Evolutionary conservation across 2,329 filamentous ascomycete genomes (phyloP).

Genomic region (Calonectria honghensis): DNA sequence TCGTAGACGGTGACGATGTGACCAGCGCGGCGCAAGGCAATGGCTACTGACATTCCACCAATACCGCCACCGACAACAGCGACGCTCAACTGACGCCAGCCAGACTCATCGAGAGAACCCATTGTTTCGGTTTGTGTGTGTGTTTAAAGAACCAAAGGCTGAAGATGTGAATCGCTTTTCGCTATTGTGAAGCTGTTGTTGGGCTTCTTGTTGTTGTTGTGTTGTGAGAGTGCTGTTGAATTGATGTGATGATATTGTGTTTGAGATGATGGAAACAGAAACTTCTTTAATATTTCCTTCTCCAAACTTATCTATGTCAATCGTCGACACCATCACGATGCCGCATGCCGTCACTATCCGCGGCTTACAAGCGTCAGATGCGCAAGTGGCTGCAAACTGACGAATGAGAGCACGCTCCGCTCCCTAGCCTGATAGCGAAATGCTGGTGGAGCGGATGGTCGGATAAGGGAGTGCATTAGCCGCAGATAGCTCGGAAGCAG

Average conservation of each 20-base stretch:
- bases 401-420: constrained; percentile 35
- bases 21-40: constrained; percentile 68
- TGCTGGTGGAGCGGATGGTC: constrained; percentile 30
- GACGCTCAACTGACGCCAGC: constrained; percentile 68
- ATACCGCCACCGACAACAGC: constrained; percentile 69
- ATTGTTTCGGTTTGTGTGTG: constrained; percentile 43
- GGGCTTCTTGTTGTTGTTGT: constrained; percentile 2
- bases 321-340: constrained; percentile 26
- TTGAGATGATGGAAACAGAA: constrained; percentile 10
- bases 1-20: constrained; percentile 78
- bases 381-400: constrained; percentile 9
- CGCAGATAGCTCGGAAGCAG: constrained; percentile 39
- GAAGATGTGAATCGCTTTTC: not conserved
- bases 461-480: constrained; percentile 38
- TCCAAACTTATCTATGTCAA: constrained; percentile 39
- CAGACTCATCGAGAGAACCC: constrained; percentile 52
- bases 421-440: constrained; percentile 18
- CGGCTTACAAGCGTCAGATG: constrained; percentile 15
- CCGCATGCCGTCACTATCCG: constrained; percentile 38
- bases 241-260: not conserved
- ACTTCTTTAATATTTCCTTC: constrained; percentile 16
- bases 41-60: constrained; percentile 67
- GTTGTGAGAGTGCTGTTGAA: constrained; percentile 20
- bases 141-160: not conserved
- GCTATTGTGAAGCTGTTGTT: not conserved